A percentile compares a stretch with the other conserved stretches of the same genome.
phyloP scores from a whole-genome alignment of 176 grass and related monocot species.

The Cenchrus americanus region DNA sequence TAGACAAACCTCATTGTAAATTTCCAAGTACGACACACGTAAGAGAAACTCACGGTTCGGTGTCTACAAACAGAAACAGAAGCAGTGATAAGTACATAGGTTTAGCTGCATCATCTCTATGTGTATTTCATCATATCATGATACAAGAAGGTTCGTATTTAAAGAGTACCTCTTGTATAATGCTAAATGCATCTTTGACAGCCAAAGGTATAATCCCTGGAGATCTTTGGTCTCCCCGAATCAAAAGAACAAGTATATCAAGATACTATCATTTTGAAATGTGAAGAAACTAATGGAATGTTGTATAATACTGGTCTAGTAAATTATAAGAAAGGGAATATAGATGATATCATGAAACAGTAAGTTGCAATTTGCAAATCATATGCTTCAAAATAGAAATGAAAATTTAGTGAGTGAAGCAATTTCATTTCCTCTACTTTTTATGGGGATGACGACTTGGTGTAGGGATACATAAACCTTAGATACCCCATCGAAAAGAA shows the following conservation, averaged over 20 bases:
- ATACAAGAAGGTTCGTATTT: slow-evolving; percentile 20
- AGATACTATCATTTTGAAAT: slow-evolving; percentile 35
- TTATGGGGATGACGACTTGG: neutral
- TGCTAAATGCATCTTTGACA: slow-evolving; percentile 99
- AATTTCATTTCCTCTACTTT: neutral
- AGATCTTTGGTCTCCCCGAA: slow-evolving; percentile 96
- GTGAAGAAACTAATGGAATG: slow-evolving; percentile 26
- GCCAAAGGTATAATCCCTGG: slow-evolving; percentile 99
- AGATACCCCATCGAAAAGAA: neutral
- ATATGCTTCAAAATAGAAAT: slow-evolving; percentile 20
- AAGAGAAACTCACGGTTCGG: slow-evolving; percentile 96
- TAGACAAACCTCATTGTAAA: slow-evolving; percentile 95
- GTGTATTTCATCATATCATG: neutral
- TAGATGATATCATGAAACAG: slow-evolving; percentile 9
- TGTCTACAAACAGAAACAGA: slow-evolving; percentile 60
- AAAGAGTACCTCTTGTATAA: slow-evolving; percentile 93
- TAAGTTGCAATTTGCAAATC: slow-evolving; percentile 14
- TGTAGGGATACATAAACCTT: neutral
- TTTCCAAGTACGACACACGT: slow-evolving; percentile 99
- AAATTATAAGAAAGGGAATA: slow-evolving; percentile 8
- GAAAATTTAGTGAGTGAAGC: slow-evolving; percentile 24
- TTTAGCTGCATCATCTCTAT: slow-evolving; percentile 2
- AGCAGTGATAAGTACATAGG: slow-evolving; percentile 24
- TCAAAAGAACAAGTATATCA: slow-evolving; percentile 47
- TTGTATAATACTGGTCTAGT: slow-evolving; percentile 8